These are phyloP conservation scores for Sutorius australiensis DNA, from an alignment of 768 basidiomycete species.

Conservation along the genomic window DNA sequence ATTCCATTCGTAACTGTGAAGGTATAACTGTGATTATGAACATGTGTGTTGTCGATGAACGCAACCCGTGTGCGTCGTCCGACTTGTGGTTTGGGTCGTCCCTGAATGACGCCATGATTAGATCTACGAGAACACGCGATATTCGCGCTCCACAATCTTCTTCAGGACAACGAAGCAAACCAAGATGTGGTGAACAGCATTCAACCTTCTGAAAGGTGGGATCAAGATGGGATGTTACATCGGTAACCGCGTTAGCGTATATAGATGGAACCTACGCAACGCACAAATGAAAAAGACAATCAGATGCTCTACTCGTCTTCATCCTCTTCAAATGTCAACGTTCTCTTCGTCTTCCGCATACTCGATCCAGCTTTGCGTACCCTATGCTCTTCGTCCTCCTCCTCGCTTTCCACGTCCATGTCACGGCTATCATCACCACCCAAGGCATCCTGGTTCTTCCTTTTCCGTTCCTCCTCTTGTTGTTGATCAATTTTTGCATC, in stretches of 20 bases:
- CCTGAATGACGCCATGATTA: conserved; percentile 8
- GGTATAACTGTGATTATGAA: conserved; percentile 84
- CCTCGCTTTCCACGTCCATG: conserved; percentile 74
- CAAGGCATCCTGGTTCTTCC: conserved; percentile 30
- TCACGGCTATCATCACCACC: conserved; percentile 41
- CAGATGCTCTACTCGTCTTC: conserved; percentile 39
- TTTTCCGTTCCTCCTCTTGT: conserved; percentile 51
- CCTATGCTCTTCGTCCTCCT: conserved; percentile 66
- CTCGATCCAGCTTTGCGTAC: conserved; percentile 54
- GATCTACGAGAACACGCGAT: conserved; percentile 92
- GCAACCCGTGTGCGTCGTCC: conserved; percentile 79
- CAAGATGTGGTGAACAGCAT: conserved; percentile 76
- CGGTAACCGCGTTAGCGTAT: conserved; percentile 27
- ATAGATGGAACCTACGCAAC: not conserved
- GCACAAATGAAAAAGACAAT: not conserved
- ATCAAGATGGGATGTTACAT: conserved; percentile 51
- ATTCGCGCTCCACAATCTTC: conserved; percentile 74
- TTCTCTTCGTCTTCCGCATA: conserved; percentile 50
- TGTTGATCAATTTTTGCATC: conserved; percentile 62
- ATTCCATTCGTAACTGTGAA: conserved; percentile 62
- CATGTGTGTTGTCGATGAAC: conserved; percentile 84
- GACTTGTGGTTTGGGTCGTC: not conserved
- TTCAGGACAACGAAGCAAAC: conserved; percentile 74
- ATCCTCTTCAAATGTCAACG: conserved; percentile 54
- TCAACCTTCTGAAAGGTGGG: conserved; percentile 58